phyloP scores from a whole-genome alignment of 2,329 filamentous ascomycete species.

The Chrysosphaeria jannelii region DNA sequence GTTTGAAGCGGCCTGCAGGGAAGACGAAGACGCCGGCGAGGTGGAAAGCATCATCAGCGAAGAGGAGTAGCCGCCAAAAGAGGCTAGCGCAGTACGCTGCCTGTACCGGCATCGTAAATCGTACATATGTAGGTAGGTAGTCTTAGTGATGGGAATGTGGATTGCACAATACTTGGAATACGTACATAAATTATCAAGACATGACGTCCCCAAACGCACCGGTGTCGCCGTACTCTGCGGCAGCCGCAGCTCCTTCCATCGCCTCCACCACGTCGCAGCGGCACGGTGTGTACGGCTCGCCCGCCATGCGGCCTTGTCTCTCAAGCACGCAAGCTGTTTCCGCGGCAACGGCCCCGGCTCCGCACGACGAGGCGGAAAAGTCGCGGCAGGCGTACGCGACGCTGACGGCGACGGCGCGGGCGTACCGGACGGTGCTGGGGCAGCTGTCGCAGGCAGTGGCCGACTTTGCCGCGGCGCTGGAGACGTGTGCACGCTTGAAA shows the following conservation, averaged over 20 bases:
- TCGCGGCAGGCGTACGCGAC: slow-evolving; percentile 32
- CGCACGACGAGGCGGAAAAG: slow-evolving; percentile 28
- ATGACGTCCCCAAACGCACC: too few relatives aligned
- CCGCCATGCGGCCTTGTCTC: too few relatives aligned
- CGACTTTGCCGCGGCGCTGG: slow-evolving; percentile 30
- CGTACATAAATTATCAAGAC: too few relatives aligned
- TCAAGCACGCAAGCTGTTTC: slow-evolving; percentile 12
- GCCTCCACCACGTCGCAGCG: neutral
- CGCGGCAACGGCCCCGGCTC: too few relatives aligned
- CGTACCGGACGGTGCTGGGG: slow-evolving; percentile 30
- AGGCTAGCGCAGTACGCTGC: slow-evolving; percentile 1
- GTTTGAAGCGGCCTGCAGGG: slow-evolving; percentile 18
- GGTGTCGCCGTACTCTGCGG: too few relatives aligned
- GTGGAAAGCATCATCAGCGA: slow-evolving; percentile 35
- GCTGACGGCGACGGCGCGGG: slow-evolving; percentile 28
- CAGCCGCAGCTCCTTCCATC: neutral
- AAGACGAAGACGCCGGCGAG: too few relatives aligned
- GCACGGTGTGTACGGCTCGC: too few relatives aligned
- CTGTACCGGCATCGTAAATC: neutral
- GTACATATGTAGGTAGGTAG: neutral
- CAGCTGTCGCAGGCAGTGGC: slow-evolving; percentile 29
- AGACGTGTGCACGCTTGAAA: slow-evolving; percentile 36
- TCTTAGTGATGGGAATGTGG: too few relatives aligned
- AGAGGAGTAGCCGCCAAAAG: slow-evolving; percentile 18
- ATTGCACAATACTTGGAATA: too few relatives aligned